Conservation (phyloP, 2,329 filamentous ascomycete genomes). For the Arachnomyces sp. region DNA sequence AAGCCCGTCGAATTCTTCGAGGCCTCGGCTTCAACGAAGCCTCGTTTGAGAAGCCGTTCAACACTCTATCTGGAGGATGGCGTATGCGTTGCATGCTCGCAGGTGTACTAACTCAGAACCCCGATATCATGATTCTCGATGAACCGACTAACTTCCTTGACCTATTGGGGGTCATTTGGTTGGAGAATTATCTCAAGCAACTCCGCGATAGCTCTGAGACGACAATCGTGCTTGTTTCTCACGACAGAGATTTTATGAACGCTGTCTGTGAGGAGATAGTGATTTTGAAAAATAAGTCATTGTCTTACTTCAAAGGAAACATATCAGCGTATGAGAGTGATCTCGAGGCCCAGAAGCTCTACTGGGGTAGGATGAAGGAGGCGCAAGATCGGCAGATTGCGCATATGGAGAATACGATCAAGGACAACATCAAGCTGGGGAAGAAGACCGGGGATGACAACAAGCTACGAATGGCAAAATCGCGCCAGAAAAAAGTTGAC, state of each 20-base stretch:
- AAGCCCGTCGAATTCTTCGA: conserved; percentile 56
- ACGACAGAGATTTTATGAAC: conserved; percentile 74
- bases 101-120: conserved; percentile 58
- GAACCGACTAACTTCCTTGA: conserved; percentile 86
- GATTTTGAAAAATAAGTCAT: conserved; percentile 61
- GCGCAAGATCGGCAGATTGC: conserved; percentile 72
- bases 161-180: conserved; percentile 73
- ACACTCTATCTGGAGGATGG: conserved; percentile 68
- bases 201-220: conserved; percentile 45
- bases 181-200: conserved; percentile 61
- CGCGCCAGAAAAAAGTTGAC: conserved; percentile 74
- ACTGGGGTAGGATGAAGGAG: conserved; percentile 67
- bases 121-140: conserved; percentile 72
- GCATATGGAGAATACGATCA: conserved; percentile 71
- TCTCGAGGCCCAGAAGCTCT: conserved; percentile 54
- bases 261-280: conserved; percentile 67
- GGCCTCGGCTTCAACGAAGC: conserved; percentile 64
- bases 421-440: conserved; percentile 64
- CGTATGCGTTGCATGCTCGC: conserved; percentile 61
- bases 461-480: conserved; percentile 77
- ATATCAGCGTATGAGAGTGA: conserved; percentile 63
- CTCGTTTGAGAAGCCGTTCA: conserved; percentile 51
- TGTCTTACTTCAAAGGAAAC: conserved; percentile 68
- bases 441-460: conserved; percentile 74
- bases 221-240: conserved; percentile 71